These are phyloP conservation scores for Agastache rugosa DNA, from an alignment of 257 asterid species.

Conservation along the genomic window DNA sequence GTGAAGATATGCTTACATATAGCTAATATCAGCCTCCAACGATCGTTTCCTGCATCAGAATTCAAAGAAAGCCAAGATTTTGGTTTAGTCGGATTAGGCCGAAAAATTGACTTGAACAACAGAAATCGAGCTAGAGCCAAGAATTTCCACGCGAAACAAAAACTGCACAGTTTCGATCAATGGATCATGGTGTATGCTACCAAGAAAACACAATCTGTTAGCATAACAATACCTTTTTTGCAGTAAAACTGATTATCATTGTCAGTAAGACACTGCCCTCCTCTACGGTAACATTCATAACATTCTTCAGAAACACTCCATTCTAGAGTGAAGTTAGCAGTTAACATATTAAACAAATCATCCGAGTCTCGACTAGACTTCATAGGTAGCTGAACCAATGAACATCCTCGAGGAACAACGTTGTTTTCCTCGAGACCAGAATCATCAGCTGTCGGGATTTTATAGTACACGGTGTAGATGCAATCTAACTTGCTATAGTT, in stretches of 20 bases:
- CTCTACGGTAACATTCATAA: slow-evolving; percentile 36
- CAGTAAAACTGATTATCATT: slow-evolving; percentile 28
- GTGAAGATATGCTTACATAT: slow-evolving; percentile 31
- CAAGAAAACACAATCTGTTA: background rate
- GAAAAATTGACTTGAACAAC: background rate
- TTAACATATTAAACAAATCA: slow-evolving; percentile 21
- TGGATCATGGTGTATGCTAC: background rate
- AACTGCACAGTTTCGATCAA: background rate
- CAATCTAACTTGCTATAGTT: background rate
- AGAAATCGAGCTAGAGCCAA: background rate
- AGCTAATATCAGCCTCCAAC: slow-evolving; percentile 2
- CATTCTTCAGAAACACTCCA: slow-evolving; percentile 49
- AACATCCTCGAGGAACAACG: slow-evolving; percentile 13
- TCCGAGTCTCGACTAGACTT: background rate
- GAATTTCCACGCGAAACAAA: background rate
- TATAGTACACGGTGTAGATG: slow-evolving; percentile 10
- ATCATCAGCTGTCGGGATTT: background rate
- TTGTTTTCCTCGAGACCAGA: background rate
- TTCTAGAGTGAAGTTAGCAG: slow-evolving; percentile 36
- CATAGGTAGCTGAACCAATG: slow-evolving; percentile 35
- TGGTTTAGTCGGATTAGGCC: slow-evolving; percentile 1
- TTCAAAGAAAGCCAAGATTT: background rate
- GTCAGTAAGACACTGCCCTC: slow-evolving; percentile 47
- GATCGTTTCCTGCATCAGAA: slow-evolving; percentile 25
- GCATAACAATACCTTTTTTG: slow-evolving; percentile 36